These are phyloP conservation scores for Tricholoma sp. DNA, from an alignment of 768 basidiomycete species.

Conservation along the genomic window DNA sequence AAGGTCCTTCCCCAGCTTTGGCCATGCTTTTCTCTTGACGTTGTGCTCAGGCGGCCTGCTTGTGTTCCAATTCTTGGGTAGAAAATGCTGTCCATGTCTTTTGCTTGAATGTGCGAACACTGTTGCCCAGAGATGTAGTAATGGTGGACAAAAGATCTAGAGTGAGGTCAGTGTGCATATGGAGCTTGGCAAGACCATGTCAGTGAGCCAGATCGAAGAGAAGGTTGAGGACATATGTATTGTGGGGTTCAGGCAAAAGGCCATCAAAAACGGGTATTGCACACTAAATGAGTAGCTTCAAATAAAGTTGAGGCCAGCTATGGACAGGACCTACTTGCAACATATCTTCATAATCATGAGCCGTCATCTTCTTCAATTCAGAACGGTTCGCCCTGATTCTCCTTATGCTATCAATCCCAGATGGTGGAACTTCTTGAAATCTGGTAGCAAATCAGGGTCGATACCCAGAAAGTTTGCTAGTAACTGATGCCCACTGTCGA, in stretches of 20 bases:
- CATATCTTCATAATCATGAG: constrained; percentile 22
- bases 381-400: too few species aligned
- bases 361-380: too few species aligned
- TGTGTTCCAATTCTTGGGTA: constrained; percentile 6
- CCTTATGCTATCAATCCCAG: constrained; percentile 16
- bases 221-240: too few species aligned
- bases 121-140: constrained; percentile 16
- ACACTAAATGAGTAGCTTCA: background rate
- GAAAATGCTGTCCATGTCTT: constrained; percentile 7
- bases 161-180: background rate
- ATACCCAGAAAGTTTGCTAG: background rate
- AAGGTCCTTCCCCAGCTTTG: background rate
- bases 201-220: too few species aligned
- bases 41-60: constrained; percentile 4
- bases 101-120: constrained; percentile 18
- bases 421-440: constrained; percentile 23
- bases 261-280: constrained; percentile 8
- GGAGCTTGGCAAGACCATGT: constrained; percentile 10
- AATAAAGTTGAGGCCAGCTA: background rate
- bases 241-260: background rate
- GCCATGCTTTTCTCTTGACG: background rate
- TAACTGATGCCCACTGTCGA: constrained; percentile 11
- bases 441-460: constrained; percentile 11
- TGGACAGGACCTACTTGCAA: constrained; percentile 16
- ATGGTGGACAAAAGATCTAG: constrained; percentile 7